Evolutionary conservation across 495 filamentous ascomycete genomes (phyloP).

Genomic region (Viridothelium virens): DNA sequence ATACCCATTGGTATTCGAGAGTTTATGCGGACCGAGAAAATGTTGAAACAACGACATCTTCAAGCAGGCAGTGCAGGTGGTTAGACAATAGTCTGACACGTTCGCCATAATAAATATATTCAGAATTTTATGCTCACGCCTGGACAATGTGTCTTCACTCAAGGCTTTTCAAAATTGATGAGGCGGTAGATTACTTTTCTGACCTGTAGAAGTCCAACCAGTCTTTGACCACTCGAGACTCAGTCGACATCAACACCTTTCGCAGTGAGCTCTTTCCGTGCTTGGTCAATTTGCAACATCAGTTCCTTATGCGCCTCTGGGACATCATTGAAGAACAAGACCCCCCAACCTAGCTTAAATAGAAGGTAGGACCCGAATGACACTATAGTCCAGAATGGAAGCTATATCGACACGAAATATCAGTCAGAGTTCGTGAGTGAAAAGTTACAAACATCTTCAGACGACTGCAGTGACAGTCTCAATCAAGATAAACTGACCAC

Average conservation of each 20-base stretch:
- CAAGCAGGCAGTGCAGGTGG: conserved; percentile 14
- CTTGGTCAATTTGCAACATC: conserved; percentile 69
- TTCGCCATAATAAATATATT: no score
- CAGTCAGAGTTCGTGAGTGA: conserved; percentile 10
- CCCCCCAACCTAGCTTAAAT: conserved; percentile 80
- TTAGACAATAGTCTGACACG: conserved; percentile 5
- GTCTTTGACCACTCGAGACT: no score
- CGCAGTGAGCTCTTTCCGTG: conserved; percentile 55
- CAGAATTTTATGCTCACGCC: no score
- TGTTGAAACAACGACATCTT: conserved; percentile 63
- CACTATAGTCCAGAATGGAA: conserved; percentile 88
- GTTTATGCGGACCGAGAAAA: conserved; percentile 97
- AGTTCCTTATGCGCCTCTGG: conserved; percentile 85
- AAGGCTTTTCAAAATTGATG: no score
- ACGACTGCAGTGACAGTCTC: conserved; percentile 18
- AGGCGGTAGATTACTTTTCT: no score
- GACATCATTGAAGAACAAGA: conserved; percentile 93
- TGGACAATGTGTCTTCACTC: no score
- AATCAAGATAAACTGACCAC: conserved; percentile 43
- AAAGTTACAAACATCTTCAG: conserved; percentile 12
- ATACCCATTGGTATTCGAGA: conserved; percentile 90
- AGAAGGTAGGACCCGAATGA: conserved; percentile 90
- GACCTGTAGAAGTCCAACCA: no score
- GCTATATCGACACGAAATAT: conserved; percentile 39
- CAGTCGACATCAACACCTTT: conserved; percentile 70